Base-by-base conservation (phyloP, 2,329 filamentous ascomycete species). In the Didymella lethalis region DNA sequence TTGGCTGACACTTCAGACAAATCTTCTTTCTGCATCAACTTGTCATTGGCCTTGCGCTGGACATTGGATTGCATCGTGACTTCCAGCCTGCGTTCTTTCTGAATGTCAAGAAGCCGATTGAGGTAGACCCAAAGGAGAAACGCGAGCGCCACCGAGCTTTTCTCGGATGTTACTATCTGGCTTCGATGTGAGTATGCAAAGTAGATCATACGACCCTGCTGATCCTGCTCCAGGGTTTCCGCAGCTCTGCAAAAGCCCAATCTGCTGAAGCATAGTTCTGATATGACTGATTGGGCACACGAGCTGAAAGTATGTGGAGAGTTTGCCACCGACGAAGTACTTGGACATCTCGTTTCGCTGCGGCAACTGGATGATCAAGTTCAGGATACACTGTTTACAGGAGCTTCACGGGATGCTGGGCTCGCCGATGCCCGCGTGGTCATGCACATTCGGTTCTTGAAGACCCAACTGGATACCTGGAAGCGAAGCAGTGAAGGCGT, bases 281-380 rank as follows among this genome's bases (percentile, higher is more conserved):
- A 70, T 32, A 75, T 75, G 71, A 63, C 54, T 4, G 66, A 73
- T 40, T 73, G 70, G 62, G 65, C 66, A 2, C 53, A 62, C 36
- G 49, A 56, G 7, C 41, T 76, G n/a, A 64, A 61, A 29, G 29
- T 40, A 8, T 44, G 65, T 7, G 53, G 48, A 12, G 72, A 76
- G 31, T 73, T 66, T 31, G 48, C 66, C 3, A 70, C 70, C 0
- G 74, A 76, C 52, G 62, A 64, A 28, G 58, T 66, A 0, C 68
- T 75, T 23, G 51, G 49, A 7, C 64, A 65, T 41, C 57, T 75
- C 2, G 61, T 76, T 7, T 54, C 63, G 1, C 54, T 75, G 12
- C 64, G 74, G 1, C 69, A 73, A 32, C 61, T 76, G 2, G 73
- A 76, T 31, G 74, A 76, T 46, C 68, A 75, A 52, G 67, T 75